phyloP scores from a whole-genome alignment of 495 filamentous ascomycete genomes.

The Parachaetomium inaequale region DNA sequence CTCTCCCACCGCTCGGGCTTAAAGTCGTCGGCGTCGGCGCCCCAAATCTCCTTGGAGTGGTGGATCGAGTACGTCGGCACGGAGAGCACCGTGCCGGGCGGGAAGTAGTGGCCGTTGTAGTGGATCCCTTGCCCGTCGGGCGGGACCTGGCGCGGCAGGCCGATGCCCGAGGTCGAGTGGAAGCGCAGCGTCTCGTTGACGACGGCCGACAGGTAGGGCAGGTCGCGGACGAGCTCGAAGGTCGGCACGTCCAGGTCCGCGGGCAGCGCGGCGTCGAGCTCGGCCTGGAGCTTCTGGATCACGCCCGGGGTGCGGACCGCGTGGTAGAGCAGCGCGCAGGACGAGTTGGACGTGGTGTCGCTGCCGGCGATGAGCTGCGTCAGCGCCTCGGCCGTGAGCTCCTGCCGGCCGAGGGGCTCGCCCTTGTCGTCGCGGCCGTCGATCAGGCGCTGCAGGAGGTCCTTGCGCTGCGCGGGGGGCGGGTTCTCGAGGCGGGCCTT shows the following conservation, averaged over 20 bases:
- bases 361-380: constrained; percentile 89
- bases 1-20: constrained; percentile 70
- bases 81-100: constrained; percentile 69
- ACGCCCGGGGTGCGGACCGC: constrained; percentile 67
- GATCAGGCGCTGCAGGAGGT: constrained; percentile 79
- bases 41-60: constrained; percentile 80
- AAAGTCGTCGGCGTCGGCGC: constrained; percentile 72
- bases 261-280: constrained; percentile 68
- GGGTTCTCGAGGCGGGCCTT: constrained; percentile 66
- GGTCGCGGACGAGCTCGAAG: constrained; percentile 67
- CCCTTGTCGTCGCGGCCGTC: constrained; percentile 82
- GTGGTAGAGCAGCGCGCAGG: constrained; percentile 82
- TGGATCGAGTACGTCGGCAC: constrained; percentile 89
- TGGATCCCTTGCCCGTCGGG: constrained; percentile 46
- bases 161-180: constrained; percentile 84
- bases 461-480: constrained; percentile 59
- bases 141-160: constrained; percentile 79
- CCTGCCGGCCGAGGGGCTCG: constrained; percentile 65
- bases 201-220: constrained; percentile 73
- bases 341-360: constrained; percentile 87
- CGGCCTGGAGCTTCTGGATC: constrained; percentile 63
- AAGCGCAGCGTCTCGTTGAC: constrained; percentile 89
- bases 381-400: constrained; percentile 83
- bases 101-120: constrained; percentile 60
- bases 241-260: constrained; percentile 58